These are phyloP conservation scores for Pythium diclinum DNA, from an alignment of 352 stramenopile genomes.

Conservation along the genomic window DNA sequence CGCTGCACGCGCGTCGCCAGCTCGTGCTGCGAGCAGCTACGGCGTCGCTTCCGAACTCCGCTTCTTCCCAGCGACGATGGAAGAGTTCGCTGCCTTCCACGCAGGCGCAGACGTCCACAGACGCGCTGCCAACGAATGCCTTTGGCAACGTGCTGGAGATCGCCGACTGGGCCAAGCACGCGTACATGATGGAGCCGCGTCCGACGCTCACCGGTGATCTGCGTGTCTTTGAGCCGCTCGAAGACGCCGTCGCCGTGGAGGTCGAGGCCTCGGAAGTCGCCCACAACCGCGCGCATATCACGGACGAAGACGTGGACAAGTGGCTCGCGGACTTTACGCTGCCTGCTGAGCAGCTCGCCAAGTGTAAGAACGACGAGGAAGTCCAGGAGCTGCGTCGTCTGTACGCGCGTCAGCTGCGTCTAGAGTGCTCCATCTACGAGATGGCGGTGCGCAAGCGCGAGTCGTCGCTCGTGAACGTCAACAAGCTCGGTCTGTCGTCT, in stretches of 20 bases:
- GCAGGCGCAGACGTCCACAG: not conserved
- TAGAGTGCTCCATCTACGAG: constrained; percentile 79
- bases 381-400: constrained; percentile 56
- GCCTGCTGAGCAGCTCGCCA: constrained; percentile 43
- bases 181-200: constrained; percentile 47
- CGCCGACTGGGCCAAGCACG: constrained; percentile 62
- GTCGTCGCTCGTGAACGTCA: constrained; percentile 44
- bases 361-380: constrained; percentile 44
- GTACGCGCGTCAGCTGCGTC: constrained; percentile 70
- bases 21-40: not conserved
- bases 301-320: constrained; percentile 69
- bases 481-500: constrained; percentile 40
- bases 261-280: constrained; percentile 13
- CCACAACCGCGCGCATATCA: constrained; percentile 44
- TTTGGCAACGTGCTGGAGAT: constrained; percentile 34
- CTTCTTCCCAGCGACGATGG: constrained; percentile 2
- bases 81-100: constrained; percentile 28
- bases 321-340: constrained; percentile 65
- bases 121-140: constrained; percentile 11
- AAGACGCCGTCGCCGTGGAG: constrained; percentile 25
- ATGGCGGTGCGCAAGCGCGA: constrained; percentile 75
- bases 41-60: not conserved
- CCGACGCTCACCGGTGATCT: constrained; percentile 33
- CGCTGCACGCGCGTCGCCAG: constrained; percentile 9
- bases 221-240: constrained; percentile 28